These are phyloP conservation scores for Paxillus ammoniavirescens DNA, from an alignment of 768 basidiomycete genomes.

Conservation along the genomic window DNA sequence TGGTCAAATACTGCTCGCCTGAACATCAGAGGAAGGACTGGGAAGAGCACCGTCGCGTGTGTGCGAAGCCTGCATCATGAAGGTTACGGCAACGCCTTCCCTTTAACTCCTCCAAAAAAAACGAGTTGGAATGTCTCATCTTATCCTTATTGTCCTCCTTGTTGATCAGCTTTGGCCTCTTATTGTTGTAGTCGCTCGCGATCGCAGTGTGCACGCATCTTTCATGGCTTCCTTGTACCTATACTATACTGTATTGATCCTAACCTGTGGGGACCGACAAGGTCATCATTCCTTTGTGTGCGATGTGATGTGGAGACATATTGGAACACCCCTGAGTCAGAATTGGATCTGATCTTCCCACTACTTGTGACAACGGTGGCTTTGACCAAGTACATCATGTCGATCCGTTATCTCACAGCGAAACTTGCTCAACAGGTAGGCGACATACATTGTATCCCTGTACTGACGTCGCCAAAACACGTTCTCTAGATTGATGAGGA, in stretches of 20 bases:
- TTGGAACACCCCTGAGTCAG: not conserved
- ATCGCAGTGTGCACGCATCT: not conserved
- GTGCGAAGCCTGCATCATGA: slow-evolving; percentile 38
- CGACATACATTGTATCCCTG: not conserved
- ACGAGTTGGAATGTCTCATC: not conserved
- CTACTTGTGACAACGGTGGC: not conserved
- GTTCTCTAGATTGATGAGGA: slow-evolving; percentile 84
- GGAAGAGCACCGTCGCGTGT: slow-evolving; percentile 76
- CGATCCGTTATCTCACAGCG: slow-evolving; percentile 67
- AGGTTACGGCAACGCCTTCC: not conserved
- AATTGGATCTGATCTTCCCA: not conserved
- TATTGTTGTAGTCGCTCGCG: slow-evolving; percentile 3
- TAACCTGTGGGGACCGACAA: not conserved
- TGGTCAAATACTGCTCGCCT: slow-evolving; percentile 75
- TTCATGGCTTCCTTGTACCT: slow-evolving; percentile 6
- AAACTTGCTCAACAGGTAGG: slow-evolving; percentile 73
- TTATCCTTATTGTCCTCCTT: slow-evolving; percentile 1
- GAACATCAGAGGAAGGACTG: slow-evolving; percentile 77
- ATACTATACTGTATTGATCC: slow-evolving; percentile 3
- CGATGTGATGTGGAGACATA: not conserved
- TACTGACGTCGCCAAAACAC: not conserved
- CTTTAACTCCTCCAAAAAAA: not conserved
- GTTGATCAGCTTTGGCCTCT: not conserved
- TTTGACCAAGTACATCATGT: slow-evolving; percentile 32
- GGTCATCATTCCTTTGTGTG: no score